Evolutionary conservation across 1,139 yeast genomes (phyloP), one percentile per base, ranked within the genome.

Genomic region (Meyerozyma elateridarum): DNA sequence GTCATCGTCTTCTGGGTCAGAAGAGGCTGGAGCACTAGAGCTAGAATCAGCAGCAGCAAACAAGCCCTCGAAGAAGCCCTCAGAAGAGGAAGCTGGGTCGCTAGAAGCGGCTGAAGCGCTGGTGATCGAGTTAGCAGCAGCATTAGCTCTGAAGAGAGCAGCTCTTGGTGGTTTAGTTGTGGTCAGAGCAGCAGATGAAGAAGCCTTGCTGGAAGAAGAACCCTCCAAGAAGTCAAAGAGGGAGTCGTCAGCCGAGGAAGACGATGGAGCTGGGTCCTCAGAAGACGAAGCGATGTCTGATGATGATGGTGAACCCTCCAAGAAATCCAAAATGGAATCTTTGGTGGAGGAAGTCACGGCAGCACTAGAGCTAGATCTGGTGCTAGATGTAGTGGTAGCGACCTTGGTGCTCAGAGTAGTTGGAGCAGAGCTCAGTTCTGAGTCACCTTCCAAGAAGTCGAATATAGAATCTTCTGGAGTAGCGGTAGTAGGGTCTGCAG

Each of bases 1-100:
- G 20, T 19, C 20, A 8, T 19, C 20, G 20, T 19, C 20, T 7
- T 19, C 20, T 9, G 7, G 3, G 20, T 12, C 17, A n/a, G 8
- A 24, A 16, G 27, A 24, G 16, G 19, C 2, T 4, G 16, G 6
- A n/a, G 25, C 3, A 4, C 16, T 13, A 12, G 26, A 11, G 26
- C 17, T 24, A 7, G 26, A 3, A 11, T 11, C 19, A 4, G 26
- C 9, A 15, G 17, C 11, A 3, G 27, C 28, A 4, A 9, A 16
- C 20, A 16, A 15, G 13, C 6, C 19, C 20, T 25, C 28, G 20
- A 25, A 25, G 14, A 25, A 16, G 8, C 28, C 28, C 8, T 7
- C 20, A 7, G 8, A 18, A 18, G 8, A 9, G 20, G 8, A 18
- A 9, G 9, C 20, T 18, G 8, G 20, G 20, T 9, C 20, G 20